phyloP scores from a whole-genome alignment of 225 moss, liverwort and hornwort species.

The Pseudoscleropodium purum region DNA sequence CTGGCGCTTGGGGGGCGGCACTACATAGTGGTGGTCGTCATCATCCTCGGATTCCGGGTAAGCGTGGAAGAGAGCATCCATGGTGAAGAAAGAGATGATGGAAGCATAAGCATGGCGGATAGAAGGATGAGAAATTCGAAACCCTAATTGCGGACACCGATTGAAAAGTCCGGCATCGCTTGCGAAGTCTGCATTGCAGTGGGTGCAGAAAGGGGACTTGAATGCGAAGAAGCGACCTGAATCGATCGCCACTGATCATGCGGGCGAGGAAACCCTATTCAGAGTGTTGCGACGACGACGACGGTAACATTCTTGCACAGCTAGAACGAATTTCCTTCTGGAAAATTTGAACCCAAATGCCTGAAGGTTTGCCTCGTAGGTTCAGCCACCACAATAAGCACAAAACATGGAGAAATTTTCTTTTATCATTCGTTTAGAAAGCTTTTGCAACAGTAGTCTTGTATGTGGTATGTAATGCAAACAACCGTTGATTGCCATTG shows the following conservation, averaged over 20 bases:
- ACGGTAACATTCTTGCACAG: background rate
- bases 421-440: background rate
- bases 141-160: background rate
- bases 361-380: too few relatives aligned
- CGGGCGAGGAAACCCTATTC: background rate
- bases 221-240: background rate
- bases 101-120: background rate
- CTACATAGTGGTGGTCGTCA: background rate
- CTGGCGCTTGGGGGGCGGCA: conserved; percentile 10
- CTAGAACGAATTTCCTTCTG: background rate
- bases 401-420: background rate
- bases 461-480: background rate
- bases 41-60: conserved; percentile 11
- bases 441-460: background rate
- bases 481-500: background rate
- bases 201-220: background rate
- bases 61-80: conserved; percentile 23
- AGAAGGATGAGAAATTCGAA: background rate
- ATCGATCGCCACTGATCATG: background rate
- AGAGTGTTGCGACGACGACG: background rate
- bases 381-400: too few relatives aligned
- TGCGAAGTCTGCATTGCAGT: background rate
- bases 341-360: background rate
- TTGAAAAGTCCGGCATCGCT: background rate
- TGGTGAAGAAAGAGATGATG: background rate